Base-by-base conservation (phyloP, 208 protist species). In the Leishmania amazonensis region DNA sequence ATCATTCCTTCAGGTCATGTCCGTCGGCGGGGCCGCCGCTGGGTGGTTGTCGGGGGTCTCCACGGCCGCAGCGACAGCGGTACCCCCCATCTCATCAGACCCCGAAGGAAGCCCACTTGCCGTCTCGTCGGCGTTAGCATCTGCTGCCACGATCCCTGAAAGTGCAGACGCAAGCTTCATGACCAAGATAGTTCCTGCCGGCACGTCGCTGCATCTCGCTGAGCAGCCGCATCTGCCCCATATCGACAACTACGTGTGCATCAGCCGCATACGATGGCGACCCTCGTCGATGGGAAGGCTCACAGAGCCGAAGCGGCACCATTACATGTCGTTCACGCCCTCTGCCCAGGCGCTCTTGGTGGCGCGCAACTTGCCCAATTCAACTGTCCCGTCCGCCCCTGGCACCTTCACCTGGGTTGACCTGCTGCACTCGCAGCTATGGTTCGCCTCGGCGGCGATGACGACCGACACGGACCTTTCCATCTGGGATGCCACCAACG, bases 401-500 rank as follows among this genome's bases (percentile, higher is more conserved):
- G 79, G 58, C 7, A 6, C 47, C 40, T 15, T 54, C 40, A 81
- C 75, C 24, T 83, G 81, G 70, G 80, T 83, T 28, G 90, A 93
- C 42, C 54, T 86, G 4, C 81, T 95, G 19, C 83, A 87, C 40
- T 93, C 90, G 21, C 92, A 97, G 76, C 79, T 97, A 71, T 97
- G 92, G 92, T 91, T 97, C 76, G 94, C 92, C 65, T 93, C 94
- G 45, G 85, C 85, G 21, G 82, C 91, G 6, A 86, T 89, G 49
- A 85, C 81, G 31, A 91, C 88, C 49, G 91, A 93, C 60, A 78
- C 88, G 7, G 91, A 95, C 58, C 83, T 97, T n/a, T 89, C 85
- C 81, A 87, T 97, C 40, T 96, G 92, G 90, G 94, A 97, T 78
- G 91, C 87, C 42, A 75, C 83, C 21, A 92, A 94, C 75, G 88